A percentile compares a stretch with the other conserved stretches of the same genome.
phyloP scores from a whole-genome alignment of 192 early-diverging fungal genomes.

The Lunasporangiospora selenospora region DNA sequence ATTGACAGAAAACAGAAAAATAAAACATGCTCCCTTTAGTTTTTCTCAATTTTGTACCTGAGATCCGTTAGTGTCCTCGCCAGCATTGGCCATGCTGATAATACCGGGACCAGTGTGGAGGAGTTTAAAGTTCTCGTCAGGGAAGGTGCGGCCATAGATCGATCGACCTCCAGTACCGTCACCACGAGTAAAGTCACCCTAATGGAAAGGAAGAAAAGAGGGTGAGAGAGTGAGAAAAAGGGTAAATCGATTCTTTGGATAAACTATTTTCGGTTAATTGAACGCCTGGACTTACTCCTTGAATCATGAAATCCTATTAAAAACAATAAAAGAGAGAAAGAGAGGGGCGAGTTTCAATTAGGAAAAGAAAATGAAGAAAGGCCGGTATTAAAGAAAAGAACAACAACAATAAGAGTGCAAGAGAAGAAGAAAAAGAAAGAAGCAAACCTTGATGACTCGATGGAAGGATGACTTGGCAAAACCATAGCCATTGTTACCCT shows the following conservation, averaged over 20 bases:
- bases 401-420: not conserved
- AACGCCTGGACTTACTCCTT: conserved; percentile 50
- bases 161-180: conserved; percentile 82
- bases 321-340: not conserved
- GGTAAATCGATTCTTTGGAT: not conserved
- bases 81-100: conserved; percentile 84
- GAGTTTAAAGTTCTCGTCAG: conserved; percentile 87
- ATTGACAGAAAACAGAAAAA: too few species aligned
- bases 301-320: conserved; percentile 53
- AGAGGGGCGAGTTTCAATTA: not conserved
- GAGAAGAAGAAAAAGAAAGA: conserved; percentile 50
- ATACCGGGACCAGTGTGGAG: conserved; percentile 84
- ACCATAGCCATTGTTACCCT: conserved; percentile 62
- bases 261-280: too few species aligned
- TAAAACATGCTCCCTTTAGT: too few species aligned
- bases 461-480: conserved; percentile 59
- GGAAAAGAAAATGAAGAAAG: not conserved
- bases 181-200: conserved; percentile 72
- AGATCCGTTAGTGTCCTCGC: conserved; percentile 82
- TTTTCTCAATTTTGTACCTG: conserved; percentile 64
- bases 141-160: conserved; percentile 80
- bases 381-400: not conserved
- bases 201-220: conserved; percentile 56
- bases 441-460: conserved; percentile 70
- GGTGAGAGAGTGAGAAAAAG: conserved; percentile 51